Percentiles rank a stretch among this genome's conserved stretches.
phyloP scores from a whole-genome alignment of 2,329 filamentous ascomycete species.

The Mariannaea elegans region DNA sequence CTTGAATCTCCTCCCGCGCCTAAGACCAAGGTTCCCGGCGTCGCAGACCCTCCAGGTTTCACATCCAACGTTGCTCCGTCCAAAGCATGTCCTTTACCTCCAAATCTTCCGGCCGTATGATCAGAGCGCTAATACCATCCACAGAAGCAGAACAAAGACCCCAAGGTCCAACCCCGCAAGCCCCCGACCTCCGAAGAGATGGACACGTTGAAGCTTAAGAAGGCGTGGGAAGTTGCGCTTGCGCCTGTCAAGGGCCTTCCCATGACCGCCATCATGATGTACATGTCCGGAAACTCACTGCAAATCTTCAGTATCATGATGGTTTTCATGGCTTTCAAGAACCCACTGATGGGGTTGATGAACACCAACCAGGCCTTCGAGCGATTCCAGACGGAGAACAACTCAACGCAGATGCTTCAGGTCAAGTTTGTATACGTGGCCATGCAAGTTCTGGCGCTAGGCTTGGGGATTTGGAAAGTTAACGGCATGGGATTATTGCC shows the following conservation, averaged over 20 bases:
- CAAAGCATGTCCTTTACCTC: constrained; percentile 58
- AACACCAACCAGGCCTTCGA: constrained; percentile 89
- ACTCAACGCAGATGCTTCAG: constrained; percentile 75
- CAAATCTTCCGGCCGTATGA: background rate
- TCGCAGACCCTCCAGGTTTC: constrained; percentile 90
- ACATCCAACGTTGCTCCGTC: constrained; percentile 63
- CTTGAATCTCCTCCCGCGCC: constrained; percentile 74
- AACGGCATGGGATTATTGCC: constrained; percentile 96
- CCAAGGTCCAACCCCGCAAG: constrained; percentile 64
- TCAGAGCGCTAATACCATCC: constrained; percentile 11
- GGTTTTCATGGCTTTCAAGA: constrained; percentile 99
- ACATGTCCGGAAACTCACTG: constrained; percentile 98
- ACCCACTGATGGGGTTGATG: constrained; percentile 84
- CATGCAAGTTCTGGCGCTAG: constrained; percentile 86
- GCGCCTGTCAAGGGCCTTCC: constrained; percentile 92
- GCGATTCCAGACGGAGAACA: constrained; percentile 86
- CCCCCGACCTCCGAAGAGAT: constrained; percentile 83
- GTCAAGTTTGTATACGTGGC: constrained; percentile 89
- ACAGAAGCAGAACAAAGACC: constrained; percentile 62
- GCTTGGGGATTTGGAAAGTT: constrained; percentile 92
- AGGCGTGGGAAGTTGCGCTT: constrained; percentile 97
- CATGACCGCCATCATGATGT: constrained; percentile 99
- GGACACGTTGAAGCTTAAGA: constrained; percentile 96
- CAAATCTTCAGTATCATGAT: constrained; percentile 99
- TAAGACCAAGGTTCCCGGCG: constrained; percentile 71